phyloP scores from a whole-genome alignment of 2,329 filamentous ascomycete species.

The Fusarium brachygibbosum region DNA sequence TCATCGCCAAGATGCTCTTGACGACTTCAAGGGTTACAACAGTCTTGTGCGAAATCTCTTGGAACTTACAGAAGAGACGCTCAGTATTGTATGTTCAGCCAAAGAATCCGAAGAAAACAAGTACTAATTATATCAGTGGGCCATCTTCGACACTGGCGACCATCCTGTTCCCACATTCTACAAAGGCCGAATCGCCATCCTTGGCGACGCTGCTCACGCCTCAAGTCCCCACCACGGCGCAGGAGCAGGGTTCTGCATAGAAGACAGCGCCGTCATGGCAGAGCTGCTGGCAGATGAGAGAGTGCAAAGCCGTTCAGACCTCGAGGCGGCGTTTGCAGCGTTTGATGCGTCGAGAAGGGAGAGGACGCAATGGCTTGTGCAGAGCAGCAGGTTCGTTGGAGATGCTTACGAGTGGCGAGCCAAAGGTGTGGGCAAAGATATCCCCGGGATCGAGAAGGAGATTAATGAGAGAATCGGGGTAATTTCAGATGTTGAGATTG shows the following conservation, averaged over 20 bases:
- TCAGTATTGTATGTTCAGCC: conserved; percentile 34
- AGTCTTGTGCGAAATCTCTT: conserved; percentile 51
- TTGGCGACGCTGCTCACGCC: conserved; percentile 75
- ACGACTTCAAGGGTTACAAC: conserved; percentile 55
- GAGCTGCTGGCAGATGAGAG: conserved; percentile 61
- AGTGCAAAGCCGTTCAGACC: conserved; percentile 50
- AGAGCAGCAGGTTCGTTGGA: conserved; percentile 60
- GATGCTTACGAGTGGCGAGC: conserved; percentile 62
- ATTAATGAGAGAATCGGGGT: conserved; percentile 34
- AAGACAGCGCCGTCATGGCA: conserved; percentile 60
- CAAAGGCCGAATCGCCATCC: conserved; percentile 61
- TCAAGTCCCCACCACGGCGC: conserved; percentile 72
- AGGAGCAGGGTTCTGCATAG: conserved; percentile 70
- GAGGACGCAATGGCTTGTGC: conserved; percentile 63
- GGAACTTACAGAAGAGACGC: conserved; percentile 48
- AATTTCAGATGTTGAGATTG: conserved; percentile 32
- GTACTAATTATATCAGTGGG: conserved; percentile 54
- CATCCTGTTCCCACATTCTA: conserved; percentile 59
- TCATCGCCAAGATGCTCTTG: conserved; percentile 52
- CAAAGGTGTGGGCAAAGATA: conserved; percentile 33
- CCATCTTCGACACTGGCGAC: conserved; percentile 62
- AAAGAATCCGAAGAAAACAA: accelerated
- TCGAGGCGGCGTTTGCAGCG: conserved; percentile 49
- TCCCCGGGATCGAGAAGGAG: conserved; percentile 33
- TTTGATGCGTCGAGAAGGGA: conserved; percentile 66